Base-by-base conservation (phyloP, 2,329 filamentous ascomycete species). In the Apiospora arundinis region DNA sequence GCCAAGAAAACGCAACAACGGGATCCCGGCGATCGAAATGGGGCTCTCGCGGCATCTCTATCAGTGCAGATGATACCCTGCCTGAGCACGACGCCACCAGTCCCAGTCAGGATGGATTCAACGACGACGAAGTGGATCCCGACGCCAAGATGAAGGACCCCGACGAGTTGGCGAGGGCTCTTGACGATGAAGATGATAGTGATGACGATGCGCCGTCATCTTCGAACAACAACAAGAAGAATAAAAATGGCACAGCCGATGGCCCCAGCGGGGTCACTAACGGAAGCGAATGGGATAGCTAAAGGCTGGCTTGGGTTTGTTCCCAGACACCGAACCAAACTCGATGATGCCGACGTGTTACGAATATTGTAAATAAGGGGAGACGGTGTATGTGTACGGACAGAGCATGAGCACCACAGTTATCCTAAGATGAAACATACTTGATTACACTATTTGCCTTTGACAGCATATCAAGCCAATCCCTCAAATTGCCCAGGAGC, bases 61-160 rank as follows among this genome's bases (percentile, higher is more conserved):
- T 92, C 75, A 91, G 88, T 74, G 90, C 90, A 44, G 90, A 92
- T 74, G 90, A 92, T 28, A 87, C 86, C 1, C 85, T 90, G 4
- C 80, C 83, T 52, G 86, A 90, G 70, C 82, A 83, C 44, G 84
- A 86, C 56, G 77, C 79, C 37, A 73, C 78, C 37, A 74, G 78
- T 60, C 80, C 82, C 65, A 83, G 82, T n/a, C 81, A 82, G 23
- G 84, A 86, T 69, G 82, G 85, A 74, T 82, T 86, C 66, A 82
- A 85, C 69, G 74, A 72, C 44, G 82, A 83, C 2, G 80, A 80
- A 42, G 82, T 88, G 7, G 90, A 91, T 75, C 87, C 89, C 0
- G 90, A 92, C 76, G 90, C 90, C 48, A 90, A 86, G 83, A 91
- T 92, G 89, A 85, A 86, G 74, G 90, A 92, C 73, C 90, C 90